phyloP scores from a whole-genome alignment of 139 green algal genomes.

The Chlamydomonas sp. region DNA sequence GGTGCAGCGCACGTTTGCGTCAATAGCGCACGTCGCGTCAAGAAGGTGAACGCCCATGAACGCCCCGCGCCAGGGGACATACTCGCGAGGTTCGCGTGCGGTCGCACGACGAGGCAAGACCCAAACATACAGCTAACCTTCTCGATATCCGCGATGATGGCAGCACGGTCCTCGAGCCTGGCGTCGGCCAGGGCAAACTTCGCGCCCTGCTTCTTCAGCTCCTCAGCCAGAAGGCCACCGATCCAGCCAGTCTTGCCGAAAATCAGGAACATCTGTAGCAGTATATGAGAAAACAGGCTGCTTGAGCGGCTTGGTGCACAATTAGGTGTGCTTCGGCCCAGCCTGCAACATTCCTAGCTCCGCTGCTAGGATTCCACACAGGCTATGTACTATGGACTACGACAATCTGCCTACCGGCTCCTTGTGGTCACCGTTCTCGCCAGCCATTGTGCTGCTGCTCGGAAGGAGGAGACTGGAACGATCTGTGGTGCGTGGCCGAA shows the following conservation, averaged over 20 bases:
- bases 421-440: background rate
- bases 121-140: conserved; percentile 57
- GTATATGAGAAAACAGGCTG: background rate
- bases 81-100: background rate
- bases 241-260: conserved; percentile 93
- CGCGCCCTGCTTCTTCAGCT: conserved; percentile 82
- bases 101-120: background rate
- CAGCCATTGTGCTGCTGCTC: background rate
- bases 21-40: no score
- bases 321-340: background rate
- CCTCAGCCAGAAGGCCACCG: conserved; percentile 82
- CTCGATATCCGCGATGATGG: conserved; percentile 89
- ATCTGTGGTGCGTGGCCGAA: background rate
- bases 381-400: background rate
- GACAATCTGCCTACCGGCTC: conserved; percentile 12
- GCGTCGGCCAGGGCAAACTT: conserved; percentile 87
- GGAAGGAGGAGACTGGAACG: background rate
- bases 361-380: no score
- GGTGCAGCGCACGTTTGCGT: no score
- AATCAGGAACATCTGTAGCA: conserved; percentile 80
- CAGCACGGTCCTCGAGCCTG: conserved; percentile 88
- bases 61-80: background rate
- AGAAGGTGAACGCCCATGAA: no score
- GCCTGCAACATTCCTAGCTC: background rate
- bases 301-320: background rate